These are phyloP conservation scores for Berkeleyomyces basicola DNA, from an alignment of 2,329 filamentous ascomycete species.

Conservation along the genomic window DNA sequence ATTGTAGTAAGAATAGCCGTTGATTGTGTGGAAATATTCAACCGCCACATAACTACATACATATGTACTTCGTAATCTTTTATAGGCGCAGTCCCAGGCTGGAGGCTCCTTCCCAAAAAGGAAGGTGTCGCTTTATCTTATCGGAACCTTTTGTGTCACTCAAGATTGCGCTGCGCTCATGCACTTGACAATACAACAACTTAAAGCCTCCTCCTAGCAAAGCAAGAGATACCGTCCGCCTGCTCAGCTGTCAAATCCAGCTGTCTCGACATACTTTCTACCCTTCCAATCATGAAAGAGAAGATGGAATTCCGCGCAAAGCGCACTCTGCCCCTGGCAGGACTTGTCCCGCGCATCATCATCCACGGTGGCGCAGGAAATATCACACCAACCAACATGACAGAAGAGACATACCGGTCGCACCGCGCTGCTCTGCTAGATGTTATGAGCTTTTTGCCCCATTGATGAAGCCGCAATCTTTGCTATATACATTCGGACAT, in stretches of 20 bases:
- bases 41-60: not conserved
- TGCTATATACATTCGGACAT: not conserved
- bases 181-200: not conserved
- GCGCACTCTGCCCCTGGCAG: not conserved
- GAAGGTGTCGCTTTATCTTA: not conserved
- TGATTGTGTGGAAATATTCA: not conserved
- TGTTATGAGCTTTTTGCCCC: constrained; percentile 30
- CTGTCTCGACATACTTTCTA: too few relatives aligned
- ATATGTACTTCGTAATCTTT: not conserved
- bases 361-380: constrained; percentile 61
- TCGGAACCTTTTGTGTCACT: not conserved
- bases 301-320: constrained; percentile 5
- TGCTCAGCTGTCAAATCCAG: not conserved
- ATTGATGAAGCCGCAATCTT: not conserved
- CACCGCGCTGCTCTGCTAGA: constrained; percentile 44
- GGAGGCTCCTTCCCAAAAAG: not conserved
- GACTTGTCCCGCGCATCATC: constrained; percentile 40
- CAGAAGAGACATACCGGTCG: constrained; percentile 37
- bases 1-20: too few relatives aligned
- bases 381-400: constrained; percentile 42
- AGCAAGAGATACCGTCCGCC: not conserved
- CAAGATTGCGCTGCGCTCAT: too few relatives aligned
- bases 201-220: too few relatives aligned
- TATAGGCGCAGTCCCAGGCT: not conserved
- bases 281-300: not conserved